Base-by-base conservation (phyloP, 352 stramenopile genomes). In the Aphanomyces invadans region DNA sequence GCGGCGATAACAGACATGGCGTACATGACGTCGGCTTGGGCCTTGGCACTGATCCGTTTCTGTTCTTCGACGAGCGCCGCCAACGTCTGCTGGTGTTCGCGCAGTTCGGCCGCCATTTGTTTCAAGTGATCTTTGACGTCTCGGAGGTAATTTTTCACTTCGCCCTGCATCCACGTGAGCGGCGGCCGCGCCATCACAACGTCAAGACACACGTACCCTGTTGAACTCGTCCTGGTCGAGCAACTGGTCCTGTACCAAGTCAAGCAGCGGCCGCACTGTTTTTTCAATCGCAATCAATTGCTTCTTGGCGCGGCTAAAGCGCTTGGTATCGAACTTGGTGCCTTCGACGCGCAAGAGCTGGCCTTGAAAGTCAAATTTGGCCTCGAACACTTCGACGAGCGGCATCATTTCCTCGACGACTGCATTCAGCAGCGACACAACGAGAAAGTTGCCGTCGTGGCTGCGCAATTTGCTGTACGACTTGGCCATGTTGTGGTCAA, bases 381-480 rank as follows among this genome's bases (percentile, higher is more conserved):
- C 78, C 15, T 86, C 83, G 33, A 91, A 77, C 2, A 84, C 81
- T 68, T 92, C 76, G 2, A 75, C 79, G 63, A 95, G 88, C 0
- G 84, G 84, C 17, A 80, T 88, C 39, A 91, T 65, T 46, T 91
- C 81, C 48, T 93, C 84, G 12, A 92, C 84, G 9, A 85, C 88
- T 11, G 78, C 82, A 67, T 95, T 85, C 7, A 95, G 71, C 44
- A 95, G 87, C 19, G 85, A 78, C 61, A 92, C 86, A 4, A 87
- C 78, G 17, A 92, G 67, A 57, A 93, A 92, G 11, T 71, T 65
- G 1, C 80, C 74, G 26, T 82, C 78, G 56, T 86, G 83, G 71
- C 91, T 86, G 7, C 84, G 81, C 51, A 92, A 76, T 63, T 90
- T 88, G 7, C 80, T 90, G 75, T 92, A 92, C n/a, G 84, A 90